These are phyloP conservation scores for Dacryopinax spathularia DNA, from an alignment of 768 basidiomycete genomes.

Conservation along the genomic window DNA sequence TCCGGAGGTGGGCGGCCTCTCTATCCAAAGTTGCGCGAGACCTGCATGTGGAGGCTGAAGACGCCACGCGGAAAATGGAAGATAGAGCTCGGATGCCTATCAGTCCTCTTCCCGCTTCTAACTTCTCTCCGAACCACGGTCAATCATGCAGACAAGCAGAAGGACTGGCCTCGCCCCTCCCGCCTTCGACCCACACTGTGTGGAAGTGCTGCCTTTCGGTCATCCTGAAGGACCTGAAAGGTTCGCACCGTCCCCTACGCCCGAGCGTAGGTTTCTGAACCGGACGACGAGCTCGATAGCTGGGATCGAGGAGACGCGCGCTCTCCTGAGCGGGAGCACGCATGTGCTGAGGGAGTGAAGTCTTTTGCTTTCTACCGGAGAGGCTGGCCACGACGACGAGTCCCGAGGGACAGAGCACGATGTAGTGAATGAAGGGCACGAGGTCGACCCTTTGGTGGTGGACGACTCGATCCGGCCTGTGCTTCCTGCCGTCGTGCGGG, in stretches of 20 bases:
- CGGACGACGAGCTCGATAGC: constrained; percentile 27
- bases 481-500: constrained; percentile 60
- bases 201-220: too few relatives aligned
- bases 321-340: constrained; percentile 15
- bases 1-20: constrained; percentile 51
- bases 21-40: constrained; percentile 50
- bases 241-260: not conserved
- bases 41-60: constrained; percentile 50
- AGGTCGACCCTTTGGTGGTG: constrained; percentile 40
- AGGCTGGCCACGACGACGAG: not conserved
- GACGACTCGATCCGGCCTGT: constrained; percentile 66
- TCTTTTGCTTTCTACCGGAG: not conserved
- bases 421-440: not conserved
- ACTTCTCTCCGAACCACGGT: too few relatives aligned
- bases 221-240: too few relatives aligned
- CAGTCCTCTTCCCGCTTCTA: too few relatives aligned
- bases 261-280: not conserved
- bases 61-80: constrained; percentile 55
- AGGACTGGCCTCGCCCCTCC: not conserved
- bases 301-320: constrained; percentile 32
- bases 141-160: too few relatives aligned
- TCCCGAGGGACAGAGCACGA: not conserved
- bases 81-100: too few relatives aligned
- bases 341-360: constrained; percentile 18
- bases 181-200: not conserved